phyloP scores from a whole-genome alignment of 225 moss, liverwort and hornwort species.

The Sphagnum contortum region DNA sequence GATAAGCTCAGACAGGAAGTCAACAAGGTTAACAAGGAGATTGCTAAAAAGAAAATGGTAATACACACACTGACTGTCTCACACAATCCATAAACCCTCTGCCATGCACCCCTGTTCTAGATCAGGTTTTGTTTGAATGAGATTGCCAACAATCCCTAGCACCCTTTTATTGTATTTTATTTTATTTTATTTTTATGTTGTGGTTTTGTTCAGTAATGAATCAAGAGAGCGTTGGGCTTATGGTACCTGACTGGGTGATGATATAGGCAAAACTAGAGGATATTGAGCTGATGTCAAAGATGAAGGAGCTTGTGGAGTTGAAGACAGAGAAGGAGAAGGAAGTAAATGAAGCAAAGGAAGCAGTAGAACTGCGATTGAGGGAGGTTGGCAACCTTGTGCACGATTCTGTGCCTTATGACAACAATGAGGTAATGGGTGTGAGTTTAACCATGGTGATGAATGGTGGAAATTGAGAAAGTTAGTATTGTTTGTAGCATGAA shows the following conservation, averaged over 20 bases:
- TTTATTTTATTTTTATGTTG: no score
- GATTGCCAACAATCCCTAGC: no score
- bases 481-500: no score
- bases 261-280: slow-evolving; percentile 56
- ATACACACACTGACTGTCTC: neutral
- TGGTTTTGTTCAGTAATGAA: no score
- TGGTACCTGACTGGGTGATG: no score
- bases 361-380: slow-evolving; percentile 51
- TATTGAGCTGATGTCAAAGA: slow-evolving; percentile 40
- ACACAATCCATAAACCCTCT: no score
- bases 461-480: no score
- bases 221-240: no score
- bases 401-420: slow-evolving; percentile 55
- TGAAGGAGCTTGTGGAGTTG: slow-evolving; percentile 35
- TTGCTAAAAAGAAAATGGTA: slow-evolving; percentile 47
- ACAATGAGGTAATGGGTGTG: slow-evolving; percentile 52
- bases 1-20: slow-evolving; percentile 46
- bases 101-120: no score
- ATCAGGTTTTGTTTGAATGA: no score
- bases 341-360: slow-evolving; percentile 30
- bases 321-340: slow-evolving; percentile 40
- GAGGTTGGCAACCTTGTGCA: slow-evolving; percentile 83
- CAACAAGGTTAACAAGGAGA: slow-evolving; percentile 58
- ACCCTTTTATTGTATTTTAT: no score
- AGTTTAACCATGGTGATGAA: no score